Conservation (phyloP, 2,329 filamentous ascomycete genomes). For the Curvularia sp. region DNA sequence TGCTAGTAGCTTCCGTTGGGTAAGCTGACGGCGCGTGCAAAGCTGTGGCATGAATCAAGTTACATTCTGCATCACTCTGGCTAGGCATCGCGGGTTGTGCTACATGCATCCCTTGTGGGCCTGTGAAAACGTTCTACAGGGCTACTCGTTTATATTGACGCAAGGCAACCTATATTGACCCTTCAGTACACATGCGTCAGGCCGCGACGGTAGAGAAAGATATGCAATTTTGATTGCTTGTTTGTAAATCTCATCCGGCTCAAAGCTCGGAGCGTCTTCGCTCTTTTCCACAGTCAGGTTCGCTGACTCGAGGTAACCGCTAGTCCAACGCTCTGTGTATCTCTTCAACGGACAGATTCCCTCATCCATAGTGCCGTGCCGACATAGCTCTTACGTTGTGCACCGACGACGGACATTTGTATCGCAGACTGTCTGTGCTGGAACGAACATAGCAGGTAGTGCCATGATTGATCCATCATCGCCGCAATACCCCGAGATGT, state of each 20-base stretch:
- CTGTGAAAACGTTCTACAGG: background rate
- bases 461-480: background rate
- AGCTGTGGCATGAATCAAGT: background rate
- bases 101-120: background rate
- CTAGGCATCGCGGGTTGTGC: constrained; percentile 21
- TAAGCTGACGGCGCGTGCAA: constrained; percentile 3
- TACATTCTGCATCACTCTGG: constrained; percentile 11
- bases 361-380: background rate
- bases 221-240: background rate
- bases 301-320: background rate
- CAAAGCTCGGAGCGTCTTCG: background rate
- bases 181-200: background rate
- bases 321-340: background rate
- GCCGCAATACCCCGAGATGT: background rate
- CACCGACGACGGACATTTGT: background rate
- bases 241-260: background rate
- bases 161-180: background rate
- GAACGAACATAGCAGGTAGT: background rate
- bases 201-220: background rate
- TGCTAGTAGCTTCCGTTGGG: background rate
- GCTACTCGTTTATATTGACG: background rate
- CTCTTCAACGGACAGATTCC: background rate
- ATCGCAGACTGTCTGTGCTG: background rate
- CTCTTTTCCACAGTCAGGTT: background rate
- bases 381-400: background rate